Conservation (phyloP, 2,329 filamentous ascomycete genomes). For the Sclerotinia nivalis region DNA sequence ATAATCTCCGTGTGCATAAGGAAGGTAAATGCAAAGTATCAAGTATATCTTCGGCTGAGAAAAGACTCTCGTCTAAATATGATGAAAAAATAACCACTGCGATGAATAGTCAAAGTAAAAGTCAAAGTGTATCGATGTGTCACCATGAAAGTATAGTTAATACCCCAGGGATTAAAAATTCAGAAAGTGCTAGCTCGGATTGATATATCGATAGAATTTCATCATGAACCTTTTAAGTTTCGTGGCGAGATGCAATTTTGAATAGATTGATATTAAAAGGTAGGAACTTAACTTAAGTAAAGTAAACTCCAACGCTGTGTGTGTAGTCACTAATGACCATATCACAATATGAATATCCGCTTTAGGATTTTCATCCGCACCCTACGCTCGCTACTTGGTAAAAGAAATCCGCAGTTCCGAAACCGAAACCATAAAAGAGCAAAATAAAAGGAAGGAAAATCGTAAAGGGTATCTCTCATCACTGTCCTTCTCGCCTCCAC, state of each 20-base stretch:
- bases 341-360: not conserved
- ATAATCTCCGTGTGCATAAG: not conserved
- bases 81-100: too few species aligned
- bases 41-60: not conserved
- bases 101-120: too few species aligned
- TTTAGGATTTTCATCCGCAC: not conserved
- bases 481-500: not conserved
- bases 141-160: too few species aligned
- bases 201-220: too few species aligned
- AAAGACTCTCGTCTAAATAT: not conserved
- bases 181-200: too few species aligned
- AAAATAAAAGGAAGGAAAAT: not conserved
- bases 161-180: too few species aligned
- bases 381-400: not conserved
- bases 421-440: not conserved
- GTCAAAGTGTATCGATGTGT: too few species aligned
- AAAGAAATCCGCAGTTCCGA: not conserved
- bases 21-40: not conserved
- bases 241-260: too few species aligned
- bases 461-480: slow-evolving; percentile 11
- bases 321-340: not conserved
- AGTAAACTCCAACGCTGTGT: not conserved
- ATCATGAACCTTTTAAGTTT: too few species aligned
- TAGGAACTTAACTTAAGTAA: not conserved
- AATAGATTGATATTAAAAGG: not conserved